A percentile compares a stretch with the other conserved stretches of the same genome.
Evolutionary conservation across 306 rosid species (phyloP).

Genomic region (Mimosa pudica): DNA sequence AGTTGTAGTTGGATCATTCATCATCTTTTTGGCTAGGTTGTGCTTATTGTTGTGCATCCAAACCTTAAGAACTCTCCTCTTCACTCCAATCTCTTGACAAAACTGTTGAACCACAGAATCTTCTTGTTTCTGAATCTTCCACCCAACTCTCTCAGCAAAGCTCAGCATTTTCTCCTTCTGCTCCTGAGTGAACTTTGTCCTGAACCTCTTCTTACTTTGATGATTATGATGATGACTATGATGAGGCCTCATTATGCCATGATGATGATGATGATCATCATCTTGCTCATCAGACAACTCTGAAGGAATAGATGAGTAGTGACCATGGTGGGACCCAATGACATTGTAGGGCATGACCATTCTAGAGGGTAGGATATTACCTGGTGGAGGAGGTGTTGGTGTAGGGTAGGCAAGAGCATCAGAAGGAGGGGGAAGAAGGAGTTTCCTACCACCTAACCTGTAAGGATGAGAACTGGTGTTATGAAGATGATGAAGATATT

Average conservation of each 20-base stretch:
- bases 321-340: background rate
- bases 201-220: conserved; percentile 62
- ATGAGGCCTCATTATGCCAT: background rate
- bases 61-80: conserved; percentile 75
- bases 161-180: conserved; percentile 74
- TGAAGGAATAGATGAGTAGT: conserved; percentile 1
- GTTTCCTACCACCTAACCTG: background rate
- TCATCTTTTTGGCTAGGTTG: conserved; percentile 55
- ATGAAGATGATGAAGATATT: background rate
- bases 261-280: conserved; percentile 39
- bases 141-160: conserved; percentile 69
- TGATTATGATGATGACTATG: conserved; percentile 14
- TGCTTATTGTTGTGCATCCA: conserved; percentile 89
- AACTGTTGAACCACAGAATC: conserved; percentile 69
- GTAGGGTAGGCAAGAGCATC: background rate
- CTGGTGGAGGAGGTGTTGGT: background rate
- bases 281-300: conserved; percentile 65
- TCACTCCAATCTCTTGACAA: conserved; percentile 79
- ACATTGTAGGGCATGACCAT: conserved; percentile 17
- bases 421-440: conserved; percentile 15
- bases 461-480: background rate
- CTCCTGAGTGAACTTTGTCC: conserved; percentile 72
- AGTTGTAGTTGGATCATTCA: background rate
- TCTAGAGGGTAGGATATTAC: conserved; percentile 15
- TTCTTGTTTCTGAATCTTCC: conserved; percentile 79